These are phyloP conservation scores for Clonostachys byssicola DNA, from an alignment of 2,329 filamentous ascomycete species.

Conservation along the genomic window DNA sequence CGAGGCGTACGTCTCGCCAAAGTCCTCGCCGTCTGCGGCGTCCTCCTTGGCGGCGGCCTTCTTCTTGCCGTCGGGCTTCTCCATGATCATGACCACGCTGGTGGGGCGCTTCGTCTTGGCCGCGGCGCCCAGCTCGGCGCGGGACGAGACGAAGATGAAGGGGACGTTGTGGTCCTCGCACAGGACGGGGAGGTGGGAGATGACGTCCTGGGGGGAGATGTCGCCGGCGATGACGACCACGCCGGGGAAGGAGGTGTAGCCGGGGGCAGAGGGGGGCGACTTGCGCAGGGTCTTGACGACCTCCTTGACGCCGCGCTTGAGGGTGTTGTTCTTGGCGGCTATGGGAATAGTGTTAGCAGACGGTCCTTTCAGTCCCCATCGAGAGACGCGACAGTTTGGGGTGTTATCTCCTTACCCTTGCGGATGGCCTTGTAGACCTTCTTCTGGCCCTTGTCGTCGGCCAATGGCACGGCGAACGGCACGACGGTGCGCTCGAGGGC, in stretches of 20 bases:
- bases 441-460: slow-evolving; percentile 71
- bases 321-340: slow-evolving; percentile 93
- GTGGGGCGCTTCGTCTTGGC: slow-evolving; percentile 95
- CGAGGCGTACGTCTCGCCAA: slow-evolving; percentile 59
- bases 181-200: slow-evolving; percentile 94
- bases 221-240: slow-evolving; percentile 93
- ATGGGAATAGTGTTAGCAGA: slow-evolving; percentile 4
- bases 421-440: slow-evolving; percentile 54
- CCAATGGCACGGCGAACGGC: slow-evolving; percentile 78
- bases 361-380: too few species aligned
- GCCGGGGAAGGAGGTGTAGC: slow-evolving; percentile 59
- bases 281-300: slow-evolving; percentile 98
- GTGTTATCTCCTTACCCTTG: slow-evolving; percentile 42
- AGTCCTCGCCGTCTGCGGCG: slow-evolving; percentile 53
- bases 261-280: slow-evolving; percentile 66
- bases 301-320: slow-evolving; percentile 98
- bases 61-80: slow-evolving; percentile 46
- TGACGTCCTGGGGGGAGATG: slow-evolving; percentile 98
- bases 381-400: too few species aligned
- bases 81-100: slow-evolving; percentile 86
- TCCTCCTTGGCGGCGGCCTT: slow-evolving; percentile 36
- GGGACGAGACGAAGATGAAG: slow-evolving; percentile 90
- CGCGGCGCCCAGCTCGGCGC: slow-evolving; percentile 89
- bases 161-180: slow-evolving; percentile 98
- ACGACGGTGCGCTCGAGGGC: slow-evolving; percentile 60